These are phyloP conservation scores for Hamigera avellanea DNA, from an alignment of 495 filamentous ascomycete genomes.

Conservation along the genomic window DNA sequence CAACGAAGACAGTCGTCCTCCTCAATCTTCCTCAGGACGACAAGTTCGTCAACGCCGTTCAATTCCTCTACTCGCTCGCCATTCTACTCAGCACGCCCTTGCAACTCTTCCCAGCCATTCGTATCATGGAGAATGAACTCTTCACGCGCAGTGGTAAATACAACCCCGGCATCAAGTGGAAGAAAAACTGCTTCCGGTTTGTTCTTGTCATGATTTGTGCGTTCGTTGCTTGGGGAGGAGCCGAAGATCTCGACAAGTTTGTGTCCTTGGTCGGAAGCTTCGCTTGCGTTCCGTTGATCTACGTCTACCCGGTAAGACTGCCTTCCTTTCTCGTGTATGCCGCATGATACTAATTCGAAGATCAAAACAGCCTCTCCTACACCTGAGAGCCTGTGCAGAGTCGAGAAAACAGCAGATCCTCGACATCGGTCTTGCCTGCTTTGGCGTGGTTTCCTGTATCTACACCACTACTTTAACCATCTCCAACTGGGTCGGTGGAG, in stretches of 20 bases:
- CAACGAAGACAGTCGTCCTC: slow-evolving; percentile 91
- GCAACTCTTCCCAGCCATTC: slow-evolving; percentile 94
- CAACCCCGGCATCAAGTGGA: slow-evolving; percentile 94
- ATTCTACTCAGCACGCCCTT: slow-evolving; percentile 89
- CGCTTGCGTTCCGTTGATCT: slow-evolving; percentile 93
- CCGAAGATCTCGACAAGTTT: slow-evolving; percentile 92
- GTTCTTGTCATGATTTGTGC: slow-evolving; percentile 79
- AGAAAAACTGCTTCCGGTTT: slow-evolving; percentile 95
- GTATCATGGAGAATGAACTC: slow-evolving; percentile 55
- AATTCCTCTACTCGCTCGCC: slow-evolving; percentile 89
- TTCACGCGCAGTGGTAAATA: slow-evolving; percentile 86
- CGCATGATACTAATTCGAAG: slow-evolving; percentile 3
- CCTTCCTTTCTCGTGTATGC: slow-evolving; percentile 5
- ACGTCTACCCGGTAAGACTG: slow-evolving; percentile 86
- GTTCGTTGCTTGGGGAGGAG: slow-evolving; percentile 79
- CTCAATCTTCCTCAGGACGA: slow-evolving; percentile 93
- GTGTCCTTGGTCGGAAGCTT: slow-evolving; percentile 93
- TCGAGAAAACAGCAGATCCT: slow-evolving; percentile 48
- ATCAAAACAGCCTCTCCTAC: slow-evolving; percentile 64
- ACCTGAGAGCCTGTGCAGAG: slow-evolving; percentile 66
- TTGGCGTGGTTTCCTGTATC: slow-evolving; percentile 74
- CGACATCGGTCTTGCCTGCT: slow-evolving; percentile 64
- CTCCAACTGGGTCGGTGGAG: slow-evolving; percentile 61
- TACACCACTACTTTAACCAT: slow-evolving; percentile 84
- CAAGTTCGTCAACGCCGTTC: slow-evolving; percentile 89